Evolutionary conservation across 176 grass and related monocot species (phyloP).

Genomic region (Elaeis guineensis): DNA sequence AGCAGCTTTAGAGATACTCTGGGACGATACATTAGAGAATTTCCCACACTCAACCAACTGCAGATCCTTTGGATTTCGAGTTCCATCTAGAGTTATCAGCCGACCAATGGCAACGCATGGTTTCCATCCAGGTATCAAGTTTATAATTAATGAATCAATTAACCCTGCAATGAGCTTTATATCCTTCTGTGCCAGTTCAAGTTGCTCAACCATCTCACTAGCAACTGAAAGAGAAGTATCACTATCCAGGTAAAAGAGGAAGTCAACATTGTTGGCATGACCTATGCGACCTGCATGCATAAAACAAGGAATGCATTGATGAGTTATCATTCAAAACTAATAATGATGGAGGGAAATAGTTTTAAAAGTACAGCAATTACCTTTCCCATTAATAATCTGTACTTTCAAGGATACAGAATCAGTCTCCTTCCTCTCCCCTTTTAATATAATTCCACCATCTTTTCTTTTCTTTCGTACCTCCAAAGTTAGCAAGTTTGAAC

Average conservation of each 20-base stretch:
- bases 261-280: conserved; percentile 17
- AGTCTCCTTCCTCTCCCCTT: conserved; percentile 11
- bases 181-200: conserved; percentile 21
- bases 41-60: conserved; percentile 4
- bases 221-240: conserved; percentile 34
- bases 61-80: background rate
- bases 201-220: conserved; percentile 30
- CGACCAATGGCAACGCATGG: conserved; percentile 7
- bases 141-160: conserved; percentile 37
- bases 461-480: conserved; percentile 12
- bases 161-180: conserved; percentile 26
- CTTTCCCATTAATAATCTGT: conserved; percentile 31
- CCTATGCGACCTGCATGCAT: conserved; percentile 28
- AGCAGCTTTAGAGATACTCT: conserved; percentile 16
- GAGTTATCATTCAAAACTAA: too few relatives aligned
- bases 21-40: background rate
- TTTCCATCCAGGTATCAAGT: conserved; percentile 27
- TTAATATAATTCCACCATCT: conserved; percentile 18
- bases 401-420: conserved; percentile 12
- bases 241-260: conserved; percentile 22
- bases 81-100: conserved; percentile 7
- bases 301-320: background rate
- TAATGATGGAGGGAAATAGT: background rate
- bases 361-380: conserved; percentile 8
- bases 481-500: conserved; percentile 9